Evolutionary conservation across 495 filamentous ascomycete genomes (phyloP), one percentile per base, ranked within the genome.

Genomic region (Entonaema liquescens): DNA sequence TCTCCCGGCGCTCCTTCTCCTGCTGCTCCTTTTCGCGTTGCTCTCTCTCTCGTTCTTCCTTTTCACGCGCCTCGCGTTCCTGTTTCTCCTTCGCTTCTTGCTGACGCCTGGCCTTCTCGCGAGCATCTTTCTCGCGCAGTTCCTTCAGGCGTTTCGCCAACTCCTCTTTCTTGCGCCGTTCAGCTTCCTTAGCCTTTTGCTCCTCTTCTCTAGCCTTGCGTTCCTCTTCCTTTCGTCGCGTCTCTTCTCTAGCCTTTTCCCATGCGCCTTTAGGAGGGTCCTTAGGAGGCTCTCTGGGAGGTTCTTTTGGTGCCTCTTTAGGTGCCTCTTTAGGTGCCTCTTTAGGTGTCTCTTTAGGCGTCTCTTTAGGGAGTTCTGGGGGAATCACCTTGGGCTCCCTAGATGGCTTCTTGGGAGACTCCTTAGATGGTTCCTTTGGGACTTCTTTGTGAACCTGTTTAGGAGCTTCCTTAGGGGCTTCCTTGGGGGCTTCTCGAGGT

Each of bases 211-310:
- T 40, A 1, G 64, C 64, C 53, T 83, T 83, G 53, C 82, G 83
- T 65, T 89, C 88, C 19, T 71, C 68, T 33, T 71, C 68, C 49
- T 84, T 83, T 57, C 82, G 83, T 35, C 84, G 79, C 50, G 86
- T 88, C 68, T 94, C 92, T 75, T 93, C 91, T 59, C 88, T 81
- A 2, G 89, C 91, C 67, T 85, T 90, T 71, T 93, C 89, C 89
- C 90, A 91, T 8, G 85, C 84, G 8, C 82, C 85, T 62, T 82
- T 86, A 23, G 74, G 79, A 52, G 77, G 15, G 1, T 70, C 61
- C 36, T 60, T 67, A 21, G 66, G 58, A 15, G 65, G 5, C 54
- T 69, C 68, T 35, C 70, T 38, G 53, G 79, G 67, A 54, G 64
- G 35, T 56, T 76, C 42, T 42, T 67, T 61, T 3, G 56, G 49